Evolutionary conservation across 164 flowering plant species (phyloP).

Genomic region (Saururus chinensis): DNA sequence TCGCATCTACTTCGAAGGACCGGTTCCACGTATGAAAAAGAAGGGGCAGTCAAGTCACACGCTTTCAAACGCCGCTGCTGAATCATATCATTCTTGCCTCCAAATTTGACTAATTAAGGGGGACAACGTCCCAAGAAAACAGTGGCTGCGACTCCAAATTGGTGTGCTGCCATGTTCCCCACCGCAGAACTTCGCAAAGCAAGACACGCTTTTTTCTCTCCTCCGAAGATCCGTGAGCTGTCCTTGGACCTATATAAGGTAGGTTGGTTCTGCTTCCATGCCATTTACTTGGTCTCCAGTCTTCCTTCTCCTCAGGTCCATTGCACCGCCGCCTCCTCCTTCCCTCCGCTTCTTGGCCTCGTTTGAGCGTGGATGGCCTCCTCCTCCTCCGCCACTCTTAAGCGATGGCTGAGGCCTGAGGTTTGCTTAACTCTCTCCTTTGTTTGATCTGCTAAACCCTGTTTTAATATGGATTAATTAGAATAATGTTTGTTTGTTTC

Average conservation of each 20-base stretch:
- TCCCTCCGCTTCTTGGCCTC: not conserved
- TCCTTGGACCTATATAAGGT: not conserved
- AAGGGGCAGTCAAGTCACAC: too few species aligned
- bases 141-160: too few species aligned
- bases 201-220: not conserved
- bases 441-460: too few species aligned
- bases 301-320: not conserved
- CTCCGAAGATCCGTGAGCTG: not conserved
- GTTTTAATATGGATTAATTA: too few species aligned
- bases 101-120: too few species aligned
- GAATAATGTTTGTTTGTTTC: not conserved
- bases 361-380: not conserved
- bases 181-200: too few species aligned
- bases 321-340: not conserved
- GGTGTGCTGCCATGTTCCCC: too few species aligned
- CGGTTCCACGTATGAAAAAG: too few species aligned
- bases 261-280: not conserved
- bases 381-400: not conserved
- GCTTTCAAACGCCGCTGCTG: too few species aligned
- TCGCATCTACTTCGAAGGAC: too few species aligned
- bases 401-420: not conserved
- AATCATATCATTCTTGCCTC: too few species aligned
- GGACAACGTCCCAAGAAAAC: too few species aligned
- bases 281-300: not conserved
- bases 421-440: not conserved